Evolutionary conservation across 2,329 filamentous ascomycete species (phyloP), one percentile per base, ranked within the genome.

Genomic region (Blumeria hordei): DNA sequence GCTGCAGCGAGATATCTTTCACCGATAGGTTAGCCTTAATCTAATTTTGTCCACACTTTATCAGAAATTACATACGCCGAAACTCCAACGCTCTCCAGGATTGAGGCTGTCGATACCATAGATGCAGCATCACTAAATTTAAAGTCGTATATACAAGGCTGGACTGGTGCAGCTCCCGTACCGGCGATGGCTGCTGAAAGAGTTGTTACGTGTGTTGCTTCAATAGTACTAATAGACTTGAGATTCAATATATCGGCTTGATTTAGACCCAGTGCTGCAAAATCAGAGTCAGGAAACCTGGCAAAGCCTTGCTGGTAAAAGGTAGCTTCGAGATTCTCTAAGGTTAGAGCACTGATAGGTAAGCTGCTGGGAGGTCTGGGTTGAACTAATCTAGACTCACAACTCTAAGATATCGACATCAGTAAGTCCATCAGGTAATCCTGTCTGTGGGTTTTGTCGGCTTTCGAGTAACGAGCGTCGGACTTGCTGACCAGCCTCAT

Each of bases 231-330:
- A 57, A 86, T 76, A 55, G 70, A 66, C 67, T 77, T 72, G 54
- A 86, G 71, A 63, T 82, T 77, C 53, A 69, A 69, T 60, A 82
- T 71, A 59, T 81, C 72, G 43, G 64, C 63, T 43, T 71, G 67
- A 56, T 66, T 71, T 57, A 83, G 72, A 57, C 80, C 80, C 12
- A 81, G 71, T 39, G 77, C 76, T 21, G 69, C 64, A 68, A 88
- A 87, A 63, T 85, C 77, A 35, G 72, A 66, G 43, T 75, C 72
- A 28, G 76, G 72, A 69, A 86, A 84, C 66, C 77, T 74, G 59
- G 72, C 72, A 64, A 87, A 83, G 39, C 81, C 82, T 64, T 83
- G 73, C 61, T 76, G 72, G 72, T 88, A 87, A 68, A 85, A 87
- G 55, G 74, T 71, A 28, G 78, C 72, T 69, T 87, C 83, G 62